A percentile compares a stretch with the other conserved stretches of the same genome.
Conservation (phyloP, 176 grass and related monocot genomes). For the Triticum urartu region DNA sequence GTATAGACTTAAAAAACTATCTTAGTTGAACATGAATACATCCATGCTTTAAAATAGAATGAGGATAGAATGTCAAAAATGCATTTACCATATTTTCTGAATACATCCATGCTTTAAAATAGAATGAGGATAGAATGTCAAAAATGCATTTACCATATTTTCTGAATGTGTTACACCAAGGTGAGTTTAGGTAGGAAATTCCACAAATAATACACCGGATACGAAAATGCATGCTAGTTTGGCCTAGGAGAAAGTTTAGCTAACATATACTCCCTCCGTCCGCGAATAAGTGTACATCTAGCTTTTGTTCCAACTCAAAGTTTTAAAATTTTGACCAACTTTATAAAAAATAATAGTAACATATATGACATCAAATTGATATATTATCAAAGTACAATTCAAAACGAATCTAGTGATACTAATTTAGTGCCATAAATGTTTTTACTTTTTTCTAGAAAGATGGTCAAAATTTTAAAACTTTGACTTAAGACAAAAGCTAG, state of each 20-base stretch:
- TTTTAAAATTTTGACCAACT: too few relatives aligned
- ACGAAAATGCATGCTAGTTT: neutral
- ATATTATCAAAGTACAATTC: too few relatives aligned
- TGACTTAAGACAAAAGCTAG: too few relatives aligned
- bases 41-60: neutral
- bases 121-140: neutral
- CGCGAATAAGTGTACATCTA: too few relatives aligned
- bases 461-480: too few relatives aligned
- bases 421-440: too few relatives aligned
- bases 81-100: neutral
- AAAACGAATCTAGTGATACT: too few relatives aligned
- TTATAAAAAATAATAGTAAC: too few relatives aligned
- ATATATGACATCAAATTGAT: too few relatives aligned
- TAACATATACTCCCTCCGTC: neutral
- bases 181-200: neutral
- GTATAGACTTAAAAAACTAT: neutral
- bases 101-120: neutral
- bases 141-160: neutral
- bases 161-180: neutral
- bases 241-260: neutral
- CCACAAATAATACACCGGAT: neutral
- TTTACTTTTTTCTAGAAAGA: too few relatives aligned
- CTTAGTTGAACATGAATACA: neutral
- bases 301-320: too few relatives aligned
- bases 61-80: neutral